phyloP scores from a whole-genome alignment of 768 basidiomycete genomes.

The Arthromyces matolae region DNA sequence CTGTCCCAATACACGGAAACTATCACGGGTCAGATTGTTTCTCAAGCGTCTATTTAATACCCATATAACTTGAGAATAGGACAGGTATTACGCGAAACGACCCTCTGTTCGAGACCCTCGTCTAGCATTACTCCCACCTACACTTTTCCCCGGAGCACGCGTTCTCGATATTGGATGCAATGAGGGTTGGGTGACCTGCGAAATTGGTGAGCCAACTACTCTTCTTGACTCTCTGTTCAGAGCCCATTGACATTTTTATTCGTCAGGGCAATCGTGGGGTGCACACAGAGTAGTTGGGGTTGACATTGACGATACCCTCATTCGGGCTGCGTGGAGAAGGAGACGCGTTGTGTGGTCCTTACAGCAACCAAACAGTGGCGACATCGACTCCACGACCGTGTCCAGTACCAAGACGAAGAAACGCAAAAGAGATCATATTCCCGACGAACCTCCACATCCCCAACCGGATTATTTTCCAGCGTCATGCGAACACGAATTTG shows the following conservation, averaged over 20 bases:
- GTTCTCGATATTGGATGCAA: slow-evolving; percentile 89
- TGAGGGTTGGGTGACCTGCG: slow-evolving; percentile 80
- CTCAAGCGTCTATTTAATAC: not conserved
- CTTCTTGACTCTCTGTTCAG: no score
- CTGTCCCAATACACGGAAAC: slow-evolving; percentile 70
- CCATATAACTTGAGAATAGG: slow-evolving; percentile 4
- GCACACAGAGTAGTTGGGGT: slow-evolving; percentile 75
- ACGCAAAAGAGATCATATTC: slow-evolving; percentile 20
- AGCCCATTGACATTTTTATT: not conserved
- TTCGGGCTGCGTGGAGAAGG: slow-evolving; percentile 74
- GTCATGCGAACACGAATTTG: slow-evolving; percentile 74
- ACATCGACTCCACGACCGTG: not conserved
- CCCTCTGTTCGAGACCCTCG: slow-evolving; percentile 59
- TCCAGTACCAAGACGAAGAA: slow-evolving; percentile 9
- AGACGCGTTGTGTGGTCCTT: slow-evolving; percentile 69
- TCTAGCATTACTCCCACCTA: slow-evolving; percentile 53
- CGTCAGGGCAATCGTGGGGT: slow-evolving; percentile 57
- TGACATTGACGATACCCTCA: slow-evolving; percentile 75
- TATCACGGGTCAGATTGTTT: slow-evolving; percentile 56
- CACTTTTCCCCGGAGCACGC: slow-evolving; percentile 48
- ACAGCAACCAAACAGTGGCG: slow-evolving; percentile 39
- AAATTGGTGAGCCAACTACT: slow-evolving; percentile 58
- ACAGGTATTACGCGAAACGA: slow-evolving; percentile 76
- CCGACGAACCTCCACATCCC: slow-evolving; percentile 3
- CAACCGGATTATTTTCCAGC: slow-evolving; percentile 63